Evolutionary conservation across 129 eudicot genomes (phyloP).

Genomic region (Rutidosis leptorrhynchoides): DNA sequence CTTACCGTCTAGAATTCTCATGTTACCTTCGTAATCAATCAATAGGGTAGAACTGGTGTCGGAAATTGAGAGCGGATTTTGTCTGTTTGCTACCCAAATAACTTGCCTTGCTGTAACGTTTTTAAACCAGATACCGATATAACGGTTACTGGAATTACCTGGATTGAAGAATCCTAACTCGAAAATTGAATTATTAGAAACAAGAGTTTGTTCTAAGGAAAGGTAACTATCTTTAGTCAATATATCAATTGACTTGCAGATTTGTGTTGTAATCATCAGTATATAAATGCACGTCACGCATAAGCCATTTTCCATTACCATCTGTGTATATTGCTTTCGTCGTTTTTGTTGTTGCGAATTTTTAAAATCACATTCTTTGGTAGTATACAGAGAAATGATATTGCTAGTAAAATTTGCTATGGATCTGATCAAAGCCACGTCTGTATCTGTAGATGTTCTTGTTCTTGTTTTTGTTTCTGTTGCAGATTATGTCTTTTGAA

Average conservation of each 20-base stretch:
- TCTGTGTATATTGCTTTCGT: slow-evolving; percentile 6
- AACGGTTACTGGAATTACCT: slow-evolving; percentile 18
- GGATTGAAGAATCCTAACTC: slow-evolving; percentile 37
- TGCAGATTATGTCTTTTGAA: no score
- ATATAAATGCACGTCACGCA: neutral
- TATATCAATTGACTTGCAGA: neutral
- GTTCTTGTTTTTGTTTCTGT: no score
- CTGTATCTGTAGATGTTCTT: no score
- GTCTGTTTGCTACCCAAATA: slow-evolving; percentile 33
- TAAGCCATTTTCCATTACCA: neutral
- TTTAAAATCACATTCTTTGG: neutral
- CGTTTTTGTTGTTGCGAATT: neutral
- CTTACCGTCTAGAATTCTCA: slow-evolving; percentile 1
- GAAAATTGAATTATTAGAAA: slow-evolving; percentile 20
- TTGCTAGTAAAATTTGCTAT: neutral
- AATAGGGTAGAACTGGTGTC: slow-evolving; percentile 6
- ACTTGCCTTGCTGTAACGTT: neutral
- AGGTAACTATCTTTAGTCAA: slow-evolving; percentile 19
- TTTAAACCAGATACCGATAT: slow-evolving; percentile 35
- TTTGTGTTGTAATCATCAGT: neutral
- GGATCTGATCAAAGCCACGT: neutral
- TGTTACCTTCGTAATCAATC: neutral
- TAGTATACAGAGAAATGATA: neutral
- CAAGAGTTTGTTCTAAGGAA: slow-evolving; percentile 17
- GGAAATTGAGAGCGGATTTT: slow-evolving; percentile 13